phyloP scores from a whole-genome alignment of 345 rosid genomes.

The Hevea brasiliensis region DNA sequence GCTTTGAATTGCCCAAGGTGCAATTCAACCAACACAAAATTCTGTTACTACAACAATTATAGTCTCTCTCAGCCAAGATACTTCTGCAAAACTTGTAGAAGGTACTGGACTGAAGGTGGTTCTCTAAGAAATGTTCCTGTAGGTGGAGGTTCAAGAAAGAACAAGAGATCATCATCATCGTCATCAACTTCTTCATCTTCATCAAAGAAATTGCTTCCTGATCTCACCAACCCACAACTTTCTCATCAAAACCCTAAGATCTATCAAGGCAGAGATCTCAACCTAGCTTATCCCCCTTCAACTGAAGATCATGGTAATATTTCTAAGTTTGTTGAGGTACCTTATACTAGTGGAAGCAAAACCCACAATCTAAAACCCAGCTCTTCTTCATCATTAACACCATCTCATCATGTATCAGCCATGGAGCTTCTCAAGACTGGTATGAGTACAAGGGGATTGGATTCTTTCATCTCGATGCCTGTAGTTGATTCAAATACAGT shows the following conservation, averaged over 20 bases:
- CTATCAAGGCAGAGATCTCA: constrained; percentile 43
- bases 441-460: constrained; percentile 29
- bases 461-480: constrained; percentile 32
- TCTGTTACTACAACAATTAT: constrained; percentile 64
- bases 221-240: constrained; percentile 13
- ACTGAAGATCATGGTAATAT: not conserved
- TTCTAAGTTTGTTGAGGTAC: constrained; percentile 1
- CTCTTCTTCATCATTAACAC: not conserved
- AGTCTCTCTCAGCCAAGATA: constrained; percentile 60
- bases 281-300: constrained; percentile 30
- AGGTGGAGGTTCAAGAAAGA: constrained; percentile 63
- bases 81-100: constrained; percentile 58
- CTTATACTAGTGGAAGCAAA: not conserved
- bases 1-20: constrained; percentile 59
- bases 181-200: constrained; percentile 17
- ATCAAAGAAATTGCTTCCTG: constrained; percentile 29
- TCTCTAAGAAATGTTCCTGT: constrained; percentile 61
- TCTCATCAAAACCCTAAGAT: constrained; percentile 43
- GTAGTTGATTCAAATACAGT: constrained; percentile 22
- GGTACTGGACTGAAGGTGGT: constrained; percentile 68
- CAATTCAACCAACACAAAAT: constrained; percentile 50
- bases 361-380: constrained; percentile 26
- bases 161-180: constrained; percentile 38
- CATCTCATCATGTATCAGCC: no score
- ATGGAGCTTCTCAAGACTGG: constrained; percentile 5